Percentiles rank a stretch among this genome's conserved stretches.
Evolutionary conservation across 164 flowering plant genomes (phyloP).

Genomic region (Berberis vulgaris): DNA sequence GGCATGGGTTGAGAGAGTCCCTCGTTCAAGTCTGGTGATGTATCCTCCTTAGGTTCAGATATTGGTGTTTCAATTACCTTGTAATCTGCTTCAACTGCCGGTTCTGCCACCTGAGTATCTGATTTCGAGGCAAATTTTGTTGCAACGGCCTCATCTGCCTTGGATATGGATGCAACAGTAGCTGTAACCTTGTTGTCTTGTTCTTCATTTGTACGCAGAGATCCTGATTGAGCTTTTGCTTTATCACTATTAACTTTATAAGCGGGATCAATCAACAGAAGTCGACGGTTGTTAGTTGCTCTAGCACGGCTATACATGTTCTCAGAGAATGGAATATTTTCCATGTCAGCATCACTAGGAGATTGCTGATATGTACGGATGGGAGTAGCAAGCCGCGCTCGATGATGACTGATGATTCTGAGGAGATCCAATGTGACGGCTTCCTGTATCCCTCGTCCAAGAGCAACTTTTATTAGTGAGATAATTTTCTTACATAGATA

Average conservation of each 20-base stretch:
- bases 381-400: conserved; percentile 93
- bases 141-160: conserved; percentile 1
- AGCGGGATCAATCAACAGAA: conserved; percentile 47
- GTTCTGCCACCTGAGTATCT: conserved; percentile 19
- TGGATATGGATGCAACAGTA: neutral
- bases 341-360: conserved; percentile 53
- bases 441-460: conserved; percentile 48
- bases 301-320: conserved; percentile 23
- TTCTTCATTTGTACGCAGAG: conserved; percentile 33
- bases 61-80: neutral
- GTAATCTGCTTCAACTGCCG: neutral
- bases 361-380: conserved; percentile 82
- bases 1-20: neutral
- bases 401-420: conserved; percentile 90
- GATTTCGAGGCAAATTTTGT: conserved; percentile 15
- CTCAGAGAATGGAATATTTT: conserved; percentile 48
- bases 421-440: conserved; percentile 82
- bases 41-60: neutral
- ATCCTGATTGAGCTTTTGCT: conserved; percentile 31
- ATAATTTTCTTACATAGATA: too few relatives aligned
- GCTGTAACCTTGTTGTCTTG: conserved; percentile 16
- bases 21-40: neutral
- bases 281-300: conserved; percentile 24
- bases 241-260: conserved; percentile 41
- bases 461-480: too few relatives aligned